phyloP scores from a whole-genome alignment of 306 rosid species.

The Citrullus amarus region DNA sequence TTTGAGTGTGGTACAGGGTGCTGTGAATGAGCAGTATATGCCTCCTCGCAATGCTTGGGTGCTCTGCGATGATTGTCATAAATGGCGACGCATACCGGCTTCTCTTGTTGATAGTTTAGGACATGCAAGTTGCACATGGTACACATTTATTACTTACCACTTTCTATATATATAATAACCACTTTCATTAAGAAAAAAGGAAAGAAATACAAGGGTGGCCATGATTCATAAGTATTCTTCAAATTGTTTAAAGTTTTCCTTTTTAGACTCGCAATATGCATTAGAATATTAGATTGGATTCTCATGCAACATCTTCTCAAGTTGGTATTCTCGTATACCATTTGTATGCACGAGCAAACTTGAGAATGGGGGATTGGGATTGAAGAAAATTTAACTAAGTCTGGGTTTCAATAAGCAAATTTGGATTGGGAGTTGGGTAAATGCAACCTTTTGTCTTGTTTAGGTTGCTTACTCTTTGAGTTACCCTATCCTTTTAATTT shows the following conservation, averaged over 20 bases:
- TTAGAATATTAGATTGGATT: background rate
- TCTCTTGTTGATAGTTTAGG: constrained; percentile 71
- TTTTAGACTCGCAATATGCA: background rate
- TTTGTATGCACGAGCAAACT: background rate
- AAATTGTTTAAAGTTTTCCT: background rate
- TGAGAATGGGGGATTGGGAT: background rate
- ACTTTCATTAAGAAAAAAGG: too few species aligned
- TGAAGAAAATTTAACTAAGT: background rate
- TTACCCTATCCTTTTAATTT: background rate
- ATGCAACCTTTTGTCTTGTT: background rate
- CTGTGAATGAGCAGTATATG: constrained; percentile 35
- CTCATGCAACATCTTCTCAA: background rate
- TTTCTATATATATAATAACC: too few species aligned
- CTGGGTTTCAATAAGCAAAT: background rate
- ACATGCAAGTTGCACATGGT: constrained; percentile 82
- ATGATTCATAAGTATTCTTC: background rate
- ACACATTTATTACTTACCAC: constrained; percentile 5
- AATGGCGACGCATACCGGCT: constrained; percentile 95
- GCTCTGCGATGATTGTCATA: constrained; percentile 82
- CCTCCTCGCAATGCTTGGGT: constrained; percentile 81
- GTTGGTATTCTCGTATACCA: background rate
- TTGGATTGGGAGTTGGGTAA: background rate
- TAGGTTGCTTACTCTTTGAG: constrained; percentile 3
- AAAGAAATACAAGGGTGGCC: background rate
- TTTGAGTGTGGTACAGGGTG: constrained; percentile 27